Conservation (phyloP, 805 yeast species). For the Blastobotrys attinorum region DNA sequence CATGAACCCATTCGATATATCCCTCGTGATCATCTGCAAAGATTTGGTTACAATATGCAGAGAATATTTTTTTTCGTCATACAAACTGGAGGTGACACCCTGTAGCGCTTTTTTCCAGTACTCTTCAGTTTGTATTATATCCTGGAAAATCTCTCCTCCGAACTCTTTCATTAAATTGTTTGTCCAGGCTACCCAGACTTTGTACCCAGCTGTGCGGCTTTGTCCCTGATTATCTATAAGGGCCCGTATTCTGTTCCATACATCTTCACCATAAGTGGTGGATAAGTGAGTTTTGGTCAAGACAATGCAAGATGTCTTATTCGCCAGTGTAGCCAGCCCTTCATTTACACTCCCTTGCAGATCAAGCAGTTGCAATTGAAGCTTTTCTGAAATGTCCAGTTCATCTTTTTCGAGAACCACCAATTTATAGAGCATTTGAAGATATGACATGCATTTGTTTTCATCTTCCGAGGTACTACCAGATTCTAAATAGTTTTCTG, state of each 20-base stretch:
- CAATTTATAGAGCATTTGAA: not conserved
- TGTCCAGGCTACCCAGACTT: slow-evolving; percentile 17
- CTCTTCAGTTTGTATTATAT: slow-evolving; percentile 9
- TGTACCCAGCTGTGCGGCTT: slow-evolving; percentile 12
- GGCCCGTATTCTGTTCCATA: slow-evolving; percentile 2
- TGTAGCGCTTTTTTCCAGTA: slow-evolving; percentile 55
- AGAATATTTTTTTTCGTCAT: slow-evolving; percentile 63
- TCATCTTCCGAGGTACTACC: too few species aligned
- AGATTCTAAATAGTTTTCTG: not conserved
- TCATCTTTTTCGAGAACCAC: not conserved
- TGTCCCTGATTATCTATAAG: not conserved
- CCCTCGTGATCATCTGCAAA: slow-evolving; percentile 32
- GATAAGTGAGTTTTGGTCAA: not conserved
- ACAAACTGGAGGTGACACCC: slow-evolving; percentile 47
- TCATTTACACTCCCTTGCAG: slow-evolving; percentile 3
- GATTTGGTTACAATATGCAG: slow-evolving; percentile 59
- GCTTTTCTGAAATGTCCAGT: not conserved
- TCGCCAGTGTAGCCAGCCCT: not conserved
- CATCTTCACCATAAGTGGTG: not conserved
- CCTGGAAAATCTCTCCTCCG: slow-evolving; percentile 5
- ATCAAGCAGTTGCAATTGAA: not conserved
- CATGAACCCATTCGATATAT: slow-evolving; percentile 35
- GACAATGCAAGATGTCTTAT: not conserved
- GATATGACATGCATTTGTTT: not conserved
- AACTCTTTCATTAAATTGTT: slow-evolving; percentile 1